Conservation (phyloP, 495 filamentous ascomycete species). For the Lepraria neglecta region DNA sequence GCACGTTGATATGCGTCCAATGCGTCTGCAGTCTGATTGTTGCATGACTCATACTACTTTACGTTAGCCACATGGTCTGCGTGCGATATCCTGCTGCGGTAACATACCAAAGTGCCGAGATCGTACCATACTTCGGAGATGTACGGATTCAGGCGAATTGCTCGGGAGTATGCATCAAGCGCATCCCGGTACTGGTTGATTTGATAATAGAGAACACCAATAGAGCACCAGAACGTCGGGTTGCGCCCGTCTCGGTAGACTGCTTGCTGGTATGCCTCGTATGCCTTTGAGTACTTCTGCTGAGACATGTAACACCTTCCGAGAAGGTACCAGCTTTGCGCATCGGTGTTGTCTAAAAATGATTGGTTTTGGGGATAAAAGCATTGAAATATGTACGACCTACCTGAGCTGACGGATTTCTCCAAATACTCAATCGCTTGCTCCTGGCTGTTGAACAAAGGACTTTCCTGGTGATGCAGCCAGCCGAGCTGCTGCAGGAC, state of each 20-base stretch:
- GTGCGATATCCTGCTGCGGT: constrained; percentile 16
- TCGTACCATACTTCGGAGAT: constrained; percentile 99
- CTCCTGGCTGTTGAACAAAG: constrained; percentile 82
- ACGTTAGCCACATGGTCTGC: constrained; percentile 26
- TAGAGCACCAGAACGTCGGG: constrained; percentile 99
- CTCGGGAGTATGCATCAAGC: constrained; percentile 95
- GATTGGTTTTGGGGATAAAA: constrained; percentile 7
- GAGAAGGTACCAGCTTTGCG: constrained; percentile 97
- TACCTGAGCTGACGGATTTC: constrained; percentile 92
- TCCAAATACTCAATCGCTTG: constrained; percentile 94
- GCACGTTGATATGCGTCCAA: constrained; percentile 93
- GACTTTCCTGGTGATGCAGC: constrained; percentile 95
- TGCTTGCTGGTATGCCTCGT: constrained; percentile 98
- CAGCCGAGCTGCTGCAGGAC: constrained; percentile 97
- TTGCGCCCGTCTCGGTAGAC: constrained; percentile 98
- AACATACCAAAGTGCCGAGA: constrained; percentile 84
- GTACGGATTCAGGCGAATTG: constrained; percentile 95
- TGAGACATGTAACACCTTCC: constrained; percentile 99
- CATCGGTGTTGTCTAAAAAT: constrained; percentile 74
- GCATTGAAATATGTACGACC: constrained; percentile 31
- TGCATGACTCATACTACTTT: constrained; percentile 88
- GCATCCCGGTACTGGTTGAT: constrained; percentile 99
- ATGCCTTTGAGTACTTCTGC: constrained; percentile 97
- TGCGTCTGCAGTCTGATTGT: constrained; percentile 96
- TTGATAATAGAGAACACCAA: constrained; percentile 98